phyloP scores from a whole-genome alignment of 176 grass and related monocot species.

The Cenchrus americanus region DNA sequence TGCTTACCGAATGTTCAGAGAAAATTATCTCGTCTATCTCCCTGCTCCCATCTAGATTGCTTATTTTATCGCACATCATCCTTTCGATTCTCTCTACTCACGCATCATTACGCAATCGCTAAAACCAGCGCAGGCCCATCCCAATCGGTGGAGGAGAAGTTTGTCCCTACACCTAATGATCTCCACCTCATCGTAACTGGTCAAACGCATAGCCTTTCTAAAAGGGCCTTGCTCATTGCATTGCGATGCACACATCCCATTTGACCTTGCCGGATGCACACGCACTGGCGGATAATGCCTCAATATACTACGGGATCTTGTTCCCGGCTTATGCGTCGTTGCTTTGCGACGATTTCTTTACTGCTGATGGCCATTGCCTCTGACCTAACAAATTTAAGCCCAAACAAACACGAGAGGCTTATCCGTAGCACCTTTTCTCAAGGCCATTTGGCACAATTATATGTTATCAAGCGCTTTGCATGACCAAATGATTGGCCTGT shows the following conservation, averaged over 20 bases:
- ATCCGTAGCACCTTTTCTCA: constrained; percentile 49
- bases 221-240: constrained; percentile 44
- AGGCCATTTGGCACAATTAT: constrained; percentile 39
- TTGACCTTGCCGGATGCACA: constrained; percentile 48
- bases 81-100: constrained; percentile 15
- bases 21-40: constrained; percentile 18
- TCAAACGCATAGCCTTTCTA: constrained; percentile 51
- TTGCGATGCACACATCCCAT: constrained; percentile 22
- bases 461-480: constrained; percentile 45
- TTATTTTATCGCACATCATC: constrained; percentile 25
- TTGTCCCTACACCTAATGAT: constrained; percentile 43
- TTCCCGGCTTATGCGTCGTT: constrained; percentile 34
- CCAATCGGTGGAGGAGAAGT: constrained; percentile 30
- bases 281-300: constrained; percentile 4
- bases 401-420: constrained; percentile 47
- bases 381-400: constrained; percentile 55
- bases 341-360: constrained; percentile 45
- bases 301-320: constrained; percentile 46
- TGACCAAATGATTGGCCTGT: constrained; percentile 61
- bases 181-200: constrained; percentile 39
- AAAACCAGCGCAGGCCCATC: not conserved
- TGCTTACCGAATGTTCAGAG: constrained; percentile 29
- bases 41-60: constrained; percentile 26
- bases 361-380: constrained; percentile 24
- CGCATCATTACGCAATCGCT: constrained; percentile 50